phyloP scores from a whole-genome alignment of 352 stramenopile genomes.

The Globisporangium splendens region DNA sequence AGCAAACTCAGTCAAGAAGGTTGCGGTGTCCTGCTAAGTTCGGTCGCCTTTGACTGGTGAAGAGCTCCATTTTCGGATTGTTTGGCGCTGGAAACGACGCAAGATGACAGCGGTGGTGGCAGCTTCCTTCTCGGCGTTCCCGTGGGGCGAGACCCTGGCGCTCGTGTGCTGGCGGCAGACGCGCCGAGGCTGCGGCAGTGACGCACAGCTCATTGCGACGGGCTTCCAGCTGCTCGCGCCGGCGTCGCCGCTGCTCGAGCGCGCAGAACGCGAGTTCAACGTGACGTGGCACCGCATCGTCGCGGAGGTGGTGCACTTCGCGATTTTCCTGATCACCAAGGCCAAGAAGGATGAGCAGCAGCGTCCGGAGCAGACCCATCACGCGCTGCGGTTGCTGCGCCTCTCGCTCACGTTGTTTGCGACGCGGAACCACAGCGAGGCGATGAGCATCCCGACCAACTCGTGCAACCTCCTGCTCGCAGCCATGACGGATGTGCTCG shows the following conservation, averaged over 20 bases:
- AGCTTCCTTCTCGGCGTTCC: constrained; percentile 5
- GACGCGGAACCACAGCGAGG: constrained; percentile 15
- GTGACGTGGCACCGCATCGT: constrained; percentile 54
- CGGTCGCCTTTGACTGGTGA: constrained; percentile 1
- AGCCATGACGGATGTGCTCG: constrained; percentile 60
- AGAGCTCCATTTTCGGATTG: constrained; percentile 4
- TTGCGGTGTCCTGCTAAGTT: too few species aligned
- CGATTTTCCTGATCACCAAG: constrained; percentile 63
- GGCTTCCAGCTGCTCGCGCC: constrained; percentile 31
- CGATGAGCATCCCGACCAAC: constrained; percentile 47
- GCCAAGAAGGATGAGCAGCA: constrained; percentile 30
- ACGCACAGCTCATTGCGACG: constrained; percentile 36
- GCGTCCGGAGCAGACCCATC: constrained; percentile 26
- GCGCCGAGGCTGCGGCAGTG: constrained; percentile 46
- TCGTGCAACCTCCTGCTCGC: constrained; percentile 73
- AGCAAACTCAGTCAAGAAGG: too few species aligned
- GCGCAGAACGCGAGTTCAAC: constrained; percentile 46
- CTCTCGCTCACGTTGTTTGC: constrained; percentile 44
- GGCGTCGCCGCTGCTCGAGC: constrained; percentile 16
- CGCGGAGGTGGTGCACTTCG: constrained; percentile 64
- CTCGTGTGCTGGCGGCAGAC: constrained; percentile 66
- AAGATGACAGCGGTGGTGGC: not conserved
- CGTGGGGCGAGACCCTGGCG: constrained; percentile 48
- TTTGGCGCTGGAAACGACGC: not conserved
- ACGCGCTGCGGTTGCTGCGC: constrained; percentile 53